A percentile compares a stretch with the other conserved stretches of the same genome.
These are phyloP conservation scores for Exophiala bonariae DNA, from an alignment of 2,329 filamentous ascomycete genomes.

Conservation along the genomic window DNA sequence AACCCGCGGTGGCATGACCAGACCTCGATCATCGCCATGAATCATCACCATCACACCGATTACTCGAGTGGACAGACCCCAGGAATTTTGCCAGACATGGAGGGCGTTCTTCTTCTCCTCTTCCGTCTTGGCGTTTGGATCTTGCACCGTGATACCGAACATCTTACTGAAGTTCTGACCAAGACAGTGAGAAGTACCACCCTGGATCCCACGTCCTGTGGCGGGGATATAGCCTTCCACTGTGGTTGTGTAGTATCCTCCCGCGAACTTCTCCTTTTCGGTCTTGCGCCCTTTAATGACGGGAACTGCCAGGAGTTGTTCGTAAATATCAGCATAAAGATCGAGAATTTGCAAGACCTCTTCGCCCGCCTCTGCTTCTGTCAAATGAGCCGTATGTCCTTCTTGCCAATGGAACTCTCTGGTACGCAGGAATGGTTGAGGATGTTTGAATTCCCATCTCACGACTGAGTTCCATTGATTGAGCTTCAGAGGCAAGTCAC, in stretches of 20 bases:
- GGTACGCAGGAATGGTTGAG: slow-evolving; percentile 80
- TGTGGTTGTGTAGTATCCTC: slow-evolving; percentile 94
- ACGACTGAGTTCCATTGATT: slow-evolving; percentile 99
- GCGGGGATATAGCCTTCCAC: slow-evolving; percentile 96
- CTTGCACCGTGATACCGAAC: slow-evolving; percentile 97
- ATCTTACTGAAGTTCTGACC: slow-evolving; percentile 99
- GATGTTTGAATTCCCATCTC: slow-evolving; percentile 96
- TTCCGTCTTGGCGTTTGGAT: slow-evolving; percentile 69
- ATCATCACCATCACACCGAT: slow-evolving; percentile 99
- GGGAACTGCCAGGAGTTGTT: slow-evolving; percentile 89
- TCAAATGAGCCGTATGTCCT: slow-evolving; percentile 89
- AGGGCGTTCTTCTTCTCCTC: slow-evolving; percentile 70
- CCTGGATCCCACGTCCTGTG: slow-evolving; percentile 95
- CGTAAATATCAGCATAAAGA: slow-evolving; percentile 87
- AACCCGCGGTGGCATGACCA: slow-evolving; percentile 89
- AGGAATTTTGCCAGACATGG: slow-evolving; percentile 97
- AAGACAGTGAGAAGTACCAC: slow-evolving; percentile 88
- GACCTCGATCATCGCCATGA: slow-evolving; percentile 91
- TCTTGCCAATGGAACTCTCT: slow-evolving; percentile 99
- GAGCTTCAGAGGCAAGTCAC: slow-evolving; percentile 87
- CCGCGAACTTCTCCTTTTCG: slow-evolving; percentile 96
- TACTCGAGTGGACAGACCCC: slow-evolving; percentile 94
- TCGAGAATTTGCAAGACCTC: slow-evolving; percentile 94
- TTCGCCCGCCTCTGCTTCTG: slow-evolving; percentile 73
- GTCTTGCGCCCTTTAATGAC: slow-evolving; percentile 94